Base-by-base conservation (phyloP, 768 basidiomycete genomes). In the Kwoniella mangroviensis region DNA sequence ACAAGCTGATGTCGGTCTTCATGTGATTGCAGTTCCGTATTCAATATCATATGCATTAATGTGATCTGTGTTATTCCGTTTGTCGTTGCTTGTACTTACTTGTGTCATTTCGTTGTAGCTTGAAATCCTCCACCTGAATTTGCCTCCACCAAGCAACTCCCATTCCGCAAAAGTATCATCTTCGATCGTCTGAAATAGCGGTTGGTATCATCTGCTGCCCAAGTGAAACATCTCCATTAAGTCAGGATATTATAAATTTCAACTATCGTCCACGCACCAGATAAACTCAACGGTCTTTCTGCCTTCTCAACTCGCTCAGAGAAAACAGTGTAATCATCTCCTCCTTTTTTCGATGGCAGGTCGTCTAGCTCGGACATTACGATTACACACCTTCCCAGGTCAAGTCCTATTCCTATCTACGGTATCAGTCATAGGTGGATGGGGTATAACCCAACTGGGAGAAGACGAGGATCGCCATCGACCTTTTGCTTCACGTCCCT, bases 321-420 rank as follows among this genome's bases (percentile, higher is more conserved):
- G 4, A 34, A 7, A 34, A 34, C 34, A 34, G 34, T 34, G 28
- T 7, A 34, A 7, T 34, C 34, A 34, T 34, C 34, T 34, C 34
- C 6, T 34, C 34, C 6, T 34, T 7, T 34, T 3, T 34, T 34
- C 42, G 58, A 55, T 55, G 53, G 42, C 45, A 40, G 56, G n/a
- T 11, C 65, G 56, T 11, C 34, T 42, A 66, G 49, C 61, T 10
- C 26, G 67, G 12, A 41, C 41, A 24, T 52, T 68, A 12, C 59
- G 60, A 9, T 34, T 68, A 41, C 67, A 68, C 24, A 68, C 67
- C 21, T 41, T 68, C 28, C 49, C 67, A 10, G 67, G 67, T 6
- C 67, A 68, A 55, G n/a, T 68, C 4, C 22, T 63, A 41, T 68
- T 68, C 53, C 57, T 68, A 12, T 41, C 67, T 6, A 62, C 67